These are phyloP conservation scores for Colletotrichum camelliae DNA, from an alignment of 2,329 filamentous ascomycete genomes.

Conservation along the genomic window DNA sequence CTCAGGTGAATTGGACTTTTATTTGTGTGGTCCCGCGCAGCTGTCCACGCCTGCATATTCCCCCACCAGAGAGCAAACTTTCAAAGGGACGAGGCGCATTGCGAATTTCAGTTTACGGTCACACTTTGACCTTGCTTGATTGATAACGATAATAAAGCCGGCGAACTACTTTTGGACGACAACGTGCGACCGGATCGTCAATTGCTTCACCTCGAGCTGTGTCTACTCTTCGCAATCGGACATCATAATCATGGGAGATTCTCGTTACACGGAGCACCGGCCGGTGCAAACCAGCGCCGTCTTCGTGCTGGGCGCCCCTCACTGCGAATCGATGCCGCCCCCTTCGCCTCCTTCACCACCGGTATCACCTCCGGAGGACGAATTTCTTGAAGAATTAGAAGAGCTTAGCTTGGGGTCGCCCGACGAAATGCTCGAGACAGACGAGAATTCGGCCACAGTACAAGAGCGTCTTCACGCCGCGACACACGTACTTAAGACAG, in stretches of 20 bases:
- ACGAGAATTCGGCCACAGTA: constrained; percentile 20
- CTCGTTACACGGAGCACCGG: constrained; percentile 34
- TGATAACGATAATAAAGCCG: constrained; percentile 3
- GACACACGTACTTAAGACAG: constrained; percentile 84
- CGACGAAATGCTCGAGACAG: constrained; percentile 22
- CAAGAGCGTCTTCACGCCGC: constrained; percentile 63
- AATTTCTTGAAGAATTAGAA: constrained; percentile 15
- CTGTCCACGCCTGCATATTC: background rate
- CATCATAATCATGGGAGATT: constrained; percentile 17
- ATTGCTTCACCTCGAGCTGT: background rate
- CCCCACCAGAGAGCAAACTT: background rate
- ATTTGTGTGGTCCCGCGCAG: background rate
- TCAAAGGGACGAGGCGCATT: background rate
- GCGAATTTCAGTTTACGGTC: background rate
- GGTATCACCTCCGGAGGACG: constrained; percentile 17
- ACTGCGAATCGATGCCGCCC: constrained; percentile 46
- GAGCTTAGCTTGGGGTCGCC: constrained; percentile 19
- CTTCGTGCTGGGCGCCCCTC: constrained; percentile 46
- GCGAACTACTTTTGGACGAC: background rate
- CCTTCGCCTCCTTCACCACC: constrained; percentile 54
- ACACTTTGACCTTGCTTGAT: background rate
- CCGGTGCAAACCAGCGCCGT: constrained; percentile 58
- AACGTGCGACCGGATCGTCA: background rate
- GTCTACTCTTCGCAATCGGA: background rate
- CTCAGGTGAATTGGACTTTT: background rate